Evolutionary conservation across 169 alveolate species (phyloP).

Genomic region (Toxoplasma gondii): DNA sequence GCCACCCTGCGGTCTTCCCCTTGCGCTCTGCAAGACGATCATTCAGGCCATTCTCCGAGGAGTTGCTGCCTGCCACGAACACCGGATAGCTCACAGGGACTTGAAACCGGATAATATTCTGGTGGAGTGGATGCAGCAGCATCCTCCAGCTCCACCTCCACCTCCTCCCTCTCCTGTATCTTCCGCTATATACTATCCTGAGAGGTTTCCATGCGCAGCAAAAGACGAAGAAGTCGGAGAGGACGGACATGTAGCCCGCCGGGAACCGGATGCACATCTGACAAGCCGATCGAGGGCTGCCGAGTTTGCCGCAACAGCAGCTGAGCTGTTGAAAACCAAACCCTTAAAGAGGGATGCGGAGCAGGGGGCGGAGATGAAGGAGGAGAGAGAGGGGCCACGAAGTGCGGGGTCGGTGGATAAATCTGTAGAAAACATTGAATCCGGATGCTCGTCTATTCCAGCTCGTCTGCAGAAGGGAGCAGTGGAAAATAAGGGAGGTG

Average conservation of each 20-base stretch:
- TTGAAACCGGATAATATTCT: conserved; percentile 66
- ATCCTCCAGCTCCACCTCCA: conserved; percentile 27
- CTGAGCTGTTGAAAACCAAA: background rate
- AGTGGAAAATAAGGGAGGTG: background rate
- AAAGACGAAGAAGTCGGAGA: background rate
- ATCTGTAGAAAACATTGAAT: background rate
- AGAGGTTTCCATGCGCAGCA: background rate
- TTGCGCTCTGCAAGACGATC: conserved; percentile 33
- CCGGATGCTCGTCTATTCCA: background rate
- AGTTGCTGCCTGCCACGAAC: conserved; percentile 45
- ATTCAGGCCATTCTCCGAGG: conserved; percentile 42
- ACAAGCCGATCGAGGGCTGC: background rate
- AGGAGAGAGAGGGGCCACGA: background rate
- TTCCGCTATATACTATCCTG: background rate
- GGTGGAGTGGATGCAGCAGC: conserved; percentile 23
- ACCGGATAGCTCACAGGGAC: conserved; percentile 54
- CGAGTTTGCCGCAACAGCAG: background rate
- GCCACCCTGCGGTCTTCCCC: conserved; percentile 59
- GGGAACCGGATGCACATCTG: background rate
- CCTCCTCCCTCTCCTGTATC: conserved; percentile 33
- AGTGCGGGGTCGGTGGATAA: background rate
- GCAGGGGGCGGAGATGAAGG: background rate
- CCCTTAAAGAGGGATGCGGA: background rate
- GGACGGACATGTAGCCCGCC: background rate
- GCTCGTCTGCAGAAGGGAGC: background rate